Conservation (phyloP, 1,139 yeast species). For the Hyphopichia buzzinii region DNA sequence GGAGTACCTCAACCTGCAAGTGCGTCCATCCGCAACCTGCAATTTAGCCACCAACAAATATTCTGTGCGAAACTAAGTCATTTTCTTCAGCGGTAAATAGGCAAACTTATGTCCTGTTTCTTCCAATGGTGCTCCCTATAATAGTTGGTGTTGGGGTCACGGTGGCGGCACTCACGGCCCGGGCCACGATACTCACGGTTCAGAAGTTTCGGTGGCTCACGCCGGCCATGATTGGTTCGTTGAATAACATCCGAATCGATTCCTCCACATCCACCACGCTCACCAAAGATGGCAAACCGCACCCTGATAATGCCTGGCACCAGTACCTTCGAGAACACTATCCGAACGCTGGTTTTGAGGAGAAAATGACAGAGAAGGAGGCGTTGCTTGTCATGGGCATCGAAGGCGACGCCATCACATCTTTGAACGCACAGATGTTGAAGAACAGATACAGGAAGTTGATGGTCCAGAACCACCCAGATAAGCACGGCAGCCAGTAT, state of each 20-base stretch:
- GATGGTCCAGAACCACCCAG: conserved; percentile 75
- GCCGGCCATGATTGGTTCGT: conserved; percentile 54
- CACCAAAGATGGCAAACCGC: conserved; percentile 10
- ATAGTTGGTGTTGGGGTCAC: conserved; percentile 59
- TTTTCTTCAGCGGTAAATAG: too few species aligned
- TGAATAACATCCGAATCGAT: conserved; percentile 36
- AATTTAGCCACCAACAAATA: too few species aligned
- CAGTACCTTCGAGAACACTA: conserved; percentile 29
- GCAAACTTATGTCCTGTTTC: too few species aligned
- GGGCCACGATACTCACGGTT: conserved; percentile 47
- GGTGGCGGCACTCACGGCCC: conserved; percentile 49
- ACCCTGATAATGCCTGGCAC: conserved; percentile 20
- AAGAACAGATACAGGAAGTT: conserved; percentile 57
- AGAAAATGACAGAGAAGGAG: conserved; percentile 59
- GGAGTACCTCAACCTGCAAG: conserved; percentile 1
- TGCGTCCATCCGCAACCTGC: neutral
- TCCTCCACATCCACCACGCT: conserved; percentile 3
- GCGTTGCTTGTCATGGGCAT: conserved; percentile 58
- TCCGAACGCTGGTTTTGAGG: conserved; percentile 47
- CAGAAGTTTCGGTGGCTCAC: conserved; percentile 43
- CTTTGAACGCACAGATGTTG: conserved; percentile 42
- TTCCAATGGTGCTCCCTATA: conserved; percentile 53
- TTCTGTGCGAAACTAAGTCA: too few species aligned
- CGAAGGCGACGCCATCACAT: conserved; percentile 48
- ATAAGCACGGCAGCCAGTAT: conserved; percentile 70